phyloP scores from a whole-genome alignment of 2,329 filamentous ascomycete genomes.

The Didymella pomorum region DNA sequence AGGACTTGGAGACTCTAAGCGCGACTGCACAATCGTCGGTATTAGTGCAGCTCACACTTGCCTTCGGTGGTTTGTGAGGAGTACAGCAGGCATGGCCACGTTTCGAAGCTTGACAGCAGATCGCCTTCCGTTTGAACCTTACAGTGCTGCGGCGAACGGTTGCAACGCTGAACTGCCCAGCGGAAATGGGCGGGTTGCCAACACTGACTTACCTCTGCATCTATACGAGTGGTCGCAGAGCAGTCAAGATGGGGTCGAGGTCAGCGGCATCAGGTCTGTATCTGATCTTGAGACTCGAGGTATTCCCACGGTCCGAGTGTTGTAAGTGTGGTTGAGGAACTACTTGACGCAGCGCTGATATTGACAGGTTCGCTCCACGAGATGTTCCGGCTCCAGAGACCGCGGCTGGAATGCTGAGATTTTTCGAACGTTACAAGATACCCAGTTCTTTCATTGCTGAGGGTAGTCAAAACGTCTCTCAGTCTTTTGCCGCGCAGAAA shows the following conservation, averaged over 20 bases:
- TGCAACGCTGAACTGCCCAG: neutral
- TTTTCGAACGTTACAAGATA: slow-evolving; percentile 33
- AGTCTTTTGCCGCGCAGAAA: slow-evolving; percentile 38
- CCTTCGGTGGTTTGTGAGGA: neutral
- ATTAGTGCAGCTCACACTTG: neutral
- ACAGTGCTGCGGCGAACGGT: slow-evolving; percentile 4
- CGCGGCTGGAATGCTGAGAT: slow-evolving; percentile 18
- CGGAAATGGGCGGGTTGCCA: neutral
- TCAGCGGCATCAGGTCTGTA: slow-evolving; percentile 6
- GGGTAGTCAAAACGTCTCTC: slow-evolving; percentile 35
- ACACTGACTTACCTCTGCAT: slow-evolving; percentile 21
- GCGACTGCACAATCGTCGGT: neutral
- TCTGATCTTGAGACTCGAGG: slow-evolving; percentile 18
- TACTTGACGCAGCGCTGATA: slow-evolving; percentile 4
- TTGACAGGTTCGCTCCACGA: slow-evolving; percentile 34
- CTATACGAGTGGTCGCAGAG: slow-evolving; percentile 35
- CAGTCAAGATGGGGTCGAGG: slow-evolving; percentile 20
- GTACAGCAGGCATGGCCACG: slow-evolving; percentile 12
- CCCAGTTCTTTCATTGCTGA: slow-evolving; percentile 40
- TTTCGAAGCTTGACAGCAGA: slow-evolving; percentile 27
- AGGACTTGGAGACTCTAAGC: neutral
- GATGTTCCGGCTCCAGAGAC: slow-evolving; percentile 27
- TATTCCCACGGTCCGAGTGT: slow-evolving; percentile 25
- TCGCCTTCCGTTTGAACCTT: slow-evolving; percentile 23
- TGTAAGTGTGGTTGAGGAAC: slow-evolving; percentile 22